These are phyloP conservation scores for Pseudonectria buxi DNA, from an alignment of 2,329 filamentous ascomycete genomes.

Conservation along the genomic window DNA sequence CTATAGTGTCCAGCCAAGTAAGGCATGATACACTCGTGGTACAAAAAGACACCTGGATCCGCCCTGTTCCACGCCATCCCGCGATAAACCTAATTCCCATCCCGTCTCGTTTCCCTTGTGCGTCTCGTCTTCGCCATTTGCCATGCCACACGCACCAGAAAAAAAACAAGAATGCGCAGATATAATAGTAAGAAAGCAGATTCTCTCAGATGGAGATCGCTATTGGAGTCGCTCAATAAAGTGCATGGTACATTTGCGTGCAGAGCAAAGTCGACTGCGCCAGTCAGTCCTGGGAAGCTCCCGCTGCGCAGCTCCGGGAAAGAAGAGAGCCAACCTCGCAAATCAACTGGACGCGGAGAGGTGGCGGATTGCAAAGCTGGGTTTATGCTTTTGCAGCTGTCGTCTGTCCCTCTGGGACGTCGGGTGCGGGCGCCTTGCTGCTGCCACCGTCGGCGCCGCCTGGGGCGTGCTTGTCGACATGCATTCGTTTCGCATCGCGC, in stretches of 20 bases:
- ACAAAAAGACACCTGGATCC: slow-evolving; percentile 1
- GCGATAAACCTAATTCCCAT: slow-evolving; percentile 1
- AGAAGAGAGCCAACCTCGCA: too few relatives aligned
- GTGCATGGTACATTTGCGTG: too few relatives aligned
- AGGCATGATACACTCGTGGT: slow-evolving; percentile 5
- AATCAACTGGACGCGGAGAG: too few relatives aligned
- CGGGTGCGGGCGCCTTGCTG: slow-evolving; percentile 9
- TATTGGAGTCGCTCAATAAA: too few relatives aligned
- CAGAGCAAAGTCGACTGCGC: too few relatives aligned
- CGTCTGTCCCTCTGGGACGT: neutral
- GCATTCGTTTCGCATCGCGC: slow-evolving; percentile 28
- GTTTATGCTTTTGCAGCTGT: slow-evolving; percentile 7
- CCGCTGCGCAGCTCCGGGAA: too few relatives aligned
- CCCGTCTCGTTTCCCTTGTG: slow-evolving; percentile 1
- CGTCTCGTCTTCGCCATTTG: neutral
- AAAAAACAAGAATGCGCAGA: too few relatives aligned
- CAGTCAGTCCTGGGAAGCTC: too few relatives aligned
- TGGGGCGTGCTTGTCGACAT: slow-evolving; percentile 21
- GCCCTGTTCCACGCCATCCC: neutral
- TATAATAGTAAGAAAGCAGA: too few relatives aligned
- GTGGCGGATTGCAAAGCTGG: neutral
- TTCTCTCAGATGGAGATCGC: too few relatives aligned
- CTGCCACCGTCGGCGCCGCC: too few relatives aligned
- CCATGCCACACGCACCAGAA: too few relatives aligned
- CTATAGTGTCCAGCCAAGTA: slow-evolving; percentile 2